Evolutionary conservation across 345 rosid species (phyloP).

Genomic region (Aegle marmelos): DNA sequence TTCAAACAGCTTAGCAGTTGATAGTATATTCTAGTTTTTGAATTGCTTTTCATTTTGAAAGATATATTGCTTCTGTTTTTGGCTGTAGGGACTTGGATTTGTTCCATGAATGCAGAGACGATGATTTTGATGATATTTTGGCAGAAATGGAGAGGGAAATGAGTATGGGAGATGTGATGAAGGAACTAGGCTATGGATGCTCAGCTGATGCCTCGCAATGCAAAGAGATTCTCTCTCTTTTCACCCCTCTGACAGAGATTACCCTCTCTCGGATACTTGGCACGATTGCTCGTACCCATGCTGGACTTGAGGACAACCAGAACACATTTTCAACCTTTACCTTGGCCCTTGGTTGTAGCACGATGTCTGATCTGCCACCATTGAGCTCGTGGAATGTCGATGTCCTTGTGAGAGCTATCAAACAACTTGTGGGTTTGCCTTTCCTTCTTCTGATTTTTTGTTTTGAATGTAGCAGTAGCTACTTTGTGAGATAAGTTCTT

Average conservation of each 20-base stretch:
- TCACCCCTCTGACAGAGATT: constrained; percentile 67
- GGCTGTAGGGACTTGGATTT: constrained; percentile 47
- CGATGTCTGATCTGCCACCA: constrained; percentile 43
- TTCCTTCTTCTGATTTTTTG: not conserved
- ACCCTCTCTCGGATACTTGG: constrained; percentile 71
- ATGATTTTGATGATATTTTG: constrained; percentile 75
- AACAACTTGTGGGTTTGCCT: constrained; percentile 61
- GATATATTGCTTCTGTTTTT: constrained; percentile 2
- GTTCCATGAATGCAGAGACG: constrained; percentile 39
- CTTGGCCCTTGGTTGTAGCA: constrained; percentile 63
- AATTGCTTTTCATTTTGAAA: not conserved
- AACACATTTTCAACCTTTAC: constrained; percentile 63
- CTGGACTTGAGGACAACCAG: constrained; percentile 54
- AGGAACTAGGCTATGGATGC: constrained; percentile 88
- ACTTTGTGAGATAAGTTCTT: not conserved
- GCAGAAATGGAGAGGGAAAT: constrained; percentile 84
- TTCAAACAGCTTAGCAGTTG: not conserved
- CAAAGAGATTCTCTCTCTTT: constrained; percentile 68
- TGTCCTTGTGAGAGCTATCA: constrained; percentile 66
- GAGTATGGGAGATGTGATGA: constrained; percentile 70
- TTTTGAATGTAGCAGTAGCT: constrained; percentile 8
- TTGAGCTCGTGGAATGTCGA: constrained; percentile 76
- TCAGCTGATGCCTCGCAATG: constrained; percentile 67
- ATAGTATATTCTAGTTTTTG: not conserved
- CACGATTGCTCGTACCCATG: constrained; percentile 45